Conservation (phyloP, 169 alveolate species). For the Plasmodium malariae region DNA sequence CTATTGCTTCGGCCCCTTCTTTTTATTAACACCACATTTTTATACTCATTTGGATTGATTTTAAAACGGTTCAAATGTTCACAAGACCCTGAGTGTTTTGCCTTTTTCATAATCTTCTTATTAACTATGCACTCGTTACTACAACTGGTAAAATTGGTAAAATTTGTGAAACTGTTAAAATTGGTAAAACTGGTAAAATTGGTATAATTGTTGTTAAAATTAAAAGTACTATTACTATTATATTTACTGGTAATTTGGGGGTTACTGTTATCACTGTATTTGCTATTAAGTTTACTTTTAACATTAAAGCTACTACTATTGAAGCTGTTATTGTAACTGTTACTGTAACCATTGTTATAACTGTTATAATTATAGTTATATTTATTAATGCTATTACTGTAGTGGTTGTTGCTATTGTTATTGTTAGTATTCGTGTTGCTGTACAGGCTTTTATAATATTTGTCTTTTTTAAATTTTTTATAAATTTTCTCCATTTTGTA, state of each 20-base stretch:
- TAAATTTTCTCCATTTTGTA: constrained; percentile 80
- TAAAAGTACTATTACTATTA: neutral
- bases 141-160: too few relatives aligned
- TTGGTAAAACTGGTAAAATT: too few relatives aligned
- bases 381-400: neutral
- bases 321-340: neutral
- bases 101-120: constrained; percentile 46
- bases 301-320: too few relatives aligned
- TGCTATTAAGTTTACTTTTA: too few relatives aligned
- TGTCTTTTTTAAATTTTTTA: constrained; percentile 69
- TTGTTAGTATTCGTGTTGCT: neutral
- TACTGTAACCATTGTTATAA: neutral
- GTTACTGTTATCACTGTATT: neutral
- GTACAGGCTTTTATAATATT: constrained; percentile 58
- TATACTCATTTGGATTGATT: constrained; percentile 31
- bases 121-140: constrained; percentile 26
- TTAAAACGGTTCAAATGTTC: constrained; percentile 28
- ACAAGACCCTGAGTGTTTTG: constrained; percentile 9
- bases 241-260: neutral
- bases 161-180: too few relatives aligned
- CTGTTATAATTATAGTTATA: neutral
- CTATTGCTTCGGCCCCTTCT: constrained; percentile 72
- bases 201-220: neutral
- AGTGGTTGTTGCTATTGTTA: neutral
- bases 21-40: constrained; percentile 56